phyloP scores from a whole-genome alignment of 805 yeast species.

The Cyberlindnera bimundalis region DNA sequence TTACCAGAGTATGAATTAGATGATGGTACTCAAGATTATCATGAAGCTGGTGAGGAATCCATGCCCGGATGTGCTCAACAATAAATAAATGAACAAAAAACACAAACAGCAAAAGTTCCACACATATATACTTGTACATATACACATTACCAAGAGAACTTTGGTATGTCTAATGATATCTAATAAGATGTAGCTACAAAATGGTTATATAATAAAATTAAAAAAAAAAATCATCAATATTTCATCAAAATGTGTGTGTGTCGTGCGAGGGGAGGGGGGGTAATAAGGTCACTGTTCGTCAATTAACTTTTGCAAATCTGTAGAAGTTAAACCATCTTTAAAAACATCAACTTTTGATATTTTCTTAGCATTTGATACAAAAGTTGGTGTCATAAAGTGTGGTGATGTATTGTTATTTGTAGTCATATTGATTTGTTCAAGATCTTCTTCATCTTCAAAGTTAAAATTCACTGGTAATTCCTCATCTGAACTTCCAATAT shows the following conservation, averaged over 20 bases:
- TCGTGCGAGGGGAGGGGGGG: not conserved
- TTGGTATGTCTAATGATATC: too few species aligned
- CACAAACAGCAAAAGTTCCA: too few species aligned
- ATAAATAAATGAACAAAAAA: too few species aligned
- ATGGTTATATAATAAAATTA: too few species aligned
- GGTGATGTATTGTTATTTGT: constrained; percentile 5
- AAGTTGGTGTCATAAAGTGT: constrained; percentile 28
- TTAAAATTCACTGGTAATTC: constrained; percentile 26
- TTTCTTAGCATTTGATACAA: constrained; percentile 22
- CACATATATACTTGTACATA: too few species aligned
- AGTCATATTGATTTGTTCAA: constrained; percentile 11
- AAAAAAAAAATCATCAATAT: too few species aligned
- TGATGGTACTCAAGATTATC: constrained; percentile 18
- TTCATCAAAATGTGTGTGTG: too few species aligned
- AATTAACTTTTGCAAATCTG: constrained; percentile 23
- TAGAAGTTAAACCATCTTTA: constrained; percentile 21
- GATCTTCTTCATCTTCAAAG: constrained; percentile 28
- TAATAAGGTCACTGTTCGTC: constrained; percentile 15
- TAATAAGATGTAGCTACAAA: too few species aligned
- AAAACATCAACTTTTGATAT: constrained; percentile 10
- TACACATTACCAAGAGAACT: too few species aligned
- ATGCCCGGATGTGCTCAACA: constrained; percentile 42
- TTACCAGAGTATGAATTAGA: constrained; percentile 12
- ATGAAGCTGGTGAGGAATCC: constrained; percentile 14
- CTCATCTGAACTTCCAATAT: constrained; percentile 15